Evolutionary conservation across 1,284 basidiomycete genomes (phyloP).

Genomic region (Lentinula novae-zelandiae): DNA sequence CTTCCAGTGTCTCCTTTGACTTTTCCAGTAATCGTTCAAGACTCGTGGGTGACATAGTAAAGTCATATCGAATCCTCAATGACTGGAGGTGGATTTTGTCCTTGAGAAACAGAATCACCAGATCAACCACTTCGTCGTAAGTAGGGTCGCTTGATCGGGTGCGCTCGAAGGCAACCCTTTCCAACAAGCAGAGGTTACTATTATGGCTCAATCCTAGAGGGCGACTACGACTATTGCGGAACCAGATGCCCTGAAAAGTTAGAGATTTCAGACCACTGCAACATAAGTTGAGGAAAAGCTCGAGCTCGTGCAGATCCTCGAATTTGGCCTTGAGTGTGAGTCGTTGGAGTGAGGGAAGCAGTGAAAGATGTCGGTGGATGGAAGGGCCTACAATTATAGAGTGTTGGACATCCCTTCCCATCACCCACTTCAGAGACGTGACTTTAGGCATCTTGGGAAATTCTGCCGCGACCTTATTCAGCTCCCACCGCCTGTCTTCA

Average conservation of each 20-base stretch:
- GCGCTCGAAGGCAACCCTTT: constrained; percentile 5
- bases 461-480: neutral
- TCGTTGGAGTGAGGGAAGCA: constrained; percentile 7
- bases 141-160: neutral
- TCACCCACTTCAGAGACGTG: constrained; percentile 2
- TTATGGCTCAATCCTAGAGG: neutral
- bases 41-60: constrained; percentile 3
- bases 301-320: constrained; percentile 6
- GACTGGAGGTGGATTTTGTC: neutral
- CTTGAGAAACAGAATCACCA: constrained; percentile 1
- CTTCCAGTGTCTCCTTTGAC: neutral
- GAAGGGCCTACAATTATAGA: constrained; percentile 5
- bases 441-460: constrained; percentile 7
- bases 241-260: constrained; percentile 8
- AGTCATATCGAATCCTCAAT: constrained; percentile 6
- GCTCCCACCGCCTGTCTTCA: constrained; percentile 8
- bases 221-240: neutral
- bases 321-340: constrained; percentile 5
- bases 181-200: neutral
- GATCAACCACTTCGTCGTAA: constrained; percentile 5
- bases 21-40: neutral
- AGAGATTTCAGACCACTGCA: neutral
- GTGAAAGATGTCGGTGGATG: constrained; percentile 5
- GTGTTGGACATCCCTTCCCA: constrained; percentile 4
- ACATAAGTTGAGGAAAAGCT: constrained; percentile 3